phyloP scores from a whole-genome alignment of 805 yeast species.

The Candida multigemmis region DNA sequence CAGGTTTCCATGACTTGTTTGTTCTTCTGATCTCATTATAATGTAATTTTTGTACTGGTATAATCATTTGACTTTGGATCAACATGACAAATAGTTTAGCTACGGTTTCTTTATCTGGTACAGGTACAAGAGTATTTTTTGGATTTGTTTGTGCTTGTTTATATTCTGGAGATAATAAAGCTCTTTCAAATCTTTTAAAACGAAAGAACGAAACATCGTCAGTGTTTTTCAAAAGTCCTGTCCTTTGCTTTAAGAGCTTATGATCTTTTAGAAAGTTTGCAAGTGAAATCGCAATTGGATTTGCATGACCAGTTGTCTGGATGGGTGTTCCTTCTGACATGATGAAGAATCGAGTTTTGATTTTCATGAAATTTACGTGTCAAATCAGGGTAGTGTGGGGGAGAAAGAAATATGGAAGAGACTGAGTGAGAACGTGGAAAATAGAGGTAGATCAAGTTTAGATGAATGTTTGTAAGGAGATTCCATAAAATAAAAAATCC shows the following conservation, averaged over 20 bases:
- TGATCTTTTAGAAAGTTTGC: conserved; percentile 67
- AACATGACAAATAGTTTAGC: conserved; percentile 53
- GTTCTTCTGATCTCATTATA: conserved; percentile 52
- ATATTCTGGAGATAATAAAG: conserved; percentile 68
- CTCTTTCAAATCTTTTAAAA: conserved; percentile 74
- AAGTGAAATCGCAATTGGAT: conserved; percentile 58
- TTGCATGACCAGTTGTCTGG: no score
- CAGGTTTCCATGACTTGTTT: conserved; percentile 49
- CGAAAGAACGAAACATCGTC: conserved; percentile 76
- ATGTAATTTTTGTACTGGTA: conserved; percentile 69
- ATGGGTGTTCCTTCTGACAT: no score
- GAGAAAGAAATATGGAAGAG: no score
- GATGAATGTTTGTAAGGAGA: no score
- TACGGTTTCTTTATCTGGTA: conserved; percentile 43
- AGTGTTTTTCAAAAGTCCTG: conserved; percentile 65
- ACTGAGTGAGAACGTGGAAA: no score
- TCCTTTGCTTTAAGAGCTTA: conserved; percentile 65
- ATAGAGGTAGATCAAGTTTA: no score
- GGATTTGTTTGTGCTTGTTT: conserved; percentile 40
- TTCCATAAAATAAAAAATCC: no score
- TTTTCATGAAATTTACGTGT: no score
- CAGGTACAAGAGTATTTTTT: conserved; percentile 33
- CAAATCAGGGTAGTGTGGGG: no score
- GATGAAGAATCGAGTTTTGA: no score
- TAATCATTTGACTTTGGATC: conserved; percentile 64